Evolutionary conservation across 495 filamentous ascomycete genomes (phyloP), one percentile per base, ranked within the genome.

Genomic region (Aspergillus bridgeri): DNA sequence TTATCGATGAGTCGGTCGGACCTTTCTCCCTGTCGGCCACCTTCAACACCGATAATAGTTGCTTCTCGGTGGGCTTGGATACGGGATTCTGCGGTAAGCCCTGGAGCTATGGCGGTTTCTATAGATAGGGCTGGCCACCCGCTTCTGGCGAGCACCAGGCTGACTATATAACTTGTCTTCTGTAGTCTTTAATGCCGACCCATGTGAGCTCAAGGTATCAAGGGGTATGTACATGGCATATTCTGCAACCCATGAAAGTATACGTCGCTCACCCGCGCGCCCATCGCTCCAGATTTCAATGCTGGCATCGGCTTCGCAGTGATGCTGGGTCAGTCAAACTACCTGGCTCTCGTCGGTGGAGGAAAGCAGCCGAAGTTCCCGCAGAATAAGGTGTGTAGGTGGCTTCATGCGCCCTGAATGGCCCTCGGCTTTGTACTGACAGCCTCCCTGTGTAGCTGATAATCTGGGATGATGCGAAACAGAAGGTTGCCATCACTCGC

Each of bases 271-370:
- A 22, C 11, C 33, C 9, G 33, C 17, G 33, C 33, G 33, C 33
- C 7, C 33, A 38, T 24, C 43, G 13, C n/a, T 44, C 33, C 58
- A 95, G 92, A 91, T 62, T 89, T 96, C 75, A 89, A 89, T 67
- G 90, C 87, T 24, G 92, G 92, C 18, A 84, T 98, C 44, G 90
- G 89, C 19, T 72, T 89, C 33, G 92, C 85, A 15, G 86, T 89
- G 69, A 95, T 96, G 90, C 86, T 96, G 54, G 89, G 89, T 54
- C 86, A 88, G 62, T 87, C 89, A 50, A 94, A 92, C 72, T 96
- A 89, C 68, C 77, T 98, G 21, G 94, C 90, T 20, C 84, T 96
- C 24, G 90, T 96, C 24, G 92, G 93, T 54, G 94, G 94, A 54
- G 93, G 94, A 42, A 87, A 81, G 61, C 83, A 87, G 57, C 91